These are phyloP conservation scores for Candida sphagnicola DNA, from an alignment of 805 yeast genomes.

Conservation along the genomic window DNA sequence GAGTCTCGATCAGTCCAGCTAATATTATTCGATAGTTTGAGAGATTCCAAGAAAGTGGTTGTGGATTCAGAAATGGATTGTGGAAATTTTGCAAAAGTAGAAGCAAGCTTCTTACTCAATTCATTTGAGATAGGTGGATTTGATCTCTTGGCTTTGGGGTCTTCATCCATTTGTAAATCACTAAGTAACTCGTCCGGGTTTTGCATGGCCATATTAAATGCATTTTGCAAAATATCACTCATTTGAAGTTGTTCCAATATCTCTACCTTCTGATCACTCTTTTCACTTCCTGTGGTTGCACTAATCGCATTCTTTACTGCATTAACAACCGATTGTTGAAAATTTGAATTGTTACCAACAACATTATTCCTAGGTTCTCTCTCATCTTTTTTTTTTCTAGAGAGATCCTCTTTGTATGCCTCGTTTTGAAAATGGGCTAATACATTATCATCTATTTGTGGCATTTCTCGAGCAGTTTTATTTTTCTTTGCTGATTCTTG, in stretches of 20 bases:
- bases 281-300: constrained; percentile 2
- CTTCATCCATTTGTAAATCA: constrained; percentile 28
- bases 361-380: background rate
- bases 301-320: constrained; percentile 47
- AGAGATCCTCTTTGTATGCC: constrained; percentile 20
- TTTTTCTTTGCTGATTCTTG: constrained; percentile 17
- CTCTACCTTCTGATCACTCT: constrained; percentile 5
- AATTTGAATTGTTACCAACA: constrained; percentile 10
- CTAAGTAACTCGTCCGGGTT: constrained; percentile 48
- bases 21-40: constrained; percentile 13
- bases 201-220: constrained; percentile 71
- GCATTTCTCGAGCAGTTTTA: constrained; percentile 15
- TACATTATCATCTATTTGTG: constrained; percentile 33
- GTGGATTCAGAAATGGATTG: constrained; percentile 12
- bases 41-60: constrained; percentile 11
- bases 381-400: background rate
- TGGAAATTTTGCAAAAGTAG: constrained; percentile 8
- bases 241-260: constrained; percentile 52
- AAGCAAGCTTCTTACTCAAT: constrained; percentile 4
- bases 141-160: background rate
- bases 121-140: background rate
- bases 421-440: constrained; percentile 34
- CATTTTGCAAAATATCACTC: constrained; percentile 73
- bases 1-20: constrained; percentile 5
- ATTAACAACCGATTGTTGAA: constrained; percentile 52